Evolutionary conservation across 768 basidiomycete species (phyloP).

Genomic region (Trametes coccinea): DNA sequence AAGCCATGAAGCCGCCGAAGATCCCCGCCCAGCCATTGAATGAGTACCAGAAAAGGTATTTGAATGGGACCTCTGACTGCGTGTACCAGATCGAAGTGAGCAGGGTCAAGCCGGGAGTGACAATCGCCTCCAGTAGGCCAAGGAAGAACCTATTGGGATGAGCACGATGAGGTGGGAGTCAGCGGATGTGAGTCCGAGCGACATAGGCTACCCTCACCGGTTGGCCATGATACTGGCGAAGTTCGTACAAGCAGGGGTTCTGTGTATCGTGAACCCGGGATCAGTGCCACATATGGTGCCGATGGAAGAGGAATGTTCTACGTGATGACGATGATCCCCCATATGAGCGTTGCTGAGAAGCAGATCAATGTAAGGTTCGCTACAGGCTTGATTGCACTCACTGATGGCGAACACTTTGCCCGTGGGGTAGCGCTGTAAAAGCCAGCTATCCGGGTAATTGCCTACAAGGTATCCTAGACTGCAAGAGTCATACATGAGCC

Average conservation of each 20-base stretch:
- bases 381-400: too few relatives aligned
- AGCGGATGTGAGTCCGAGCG: neutral
- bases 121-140: constrained; percentile 20
- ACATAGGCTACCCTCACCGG: constrained; percentile 1
- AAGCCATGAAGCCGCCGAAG: constrained; percentile 22
- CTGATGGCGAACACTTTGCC: constrained; percentile 20
- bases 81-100: constrained; percentile 24
- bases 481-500: neutral
- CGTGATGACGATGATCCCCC: constrained; percentile 35
- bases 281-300: constrained; percentile 26
- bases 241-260: constrained; percentile 18
- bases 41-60: constrained; percentile 23
- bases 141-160: constrained; percentile 18
- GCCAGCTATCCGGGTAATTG: constrained; percentile 32
- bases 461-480: constrained; percentile 34
- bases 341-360: constrained; percentile 30
- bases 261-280: constrained; percentile 25
- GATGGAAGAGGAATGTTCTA: constrained; percentile 18
- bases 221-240: constrained; percentile 17
- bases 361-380: constrained; percentile 12
- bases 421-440: constrained; percentile 30
- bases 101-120: constrained; percentile 21
- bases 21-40: constrained; percentile 26
- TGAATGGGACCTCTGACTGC: constrained; percentile 22
- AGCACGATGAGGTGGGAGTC: neutral